Percentiles rank a stretch among this genome's conserved stretches.
phyloP scores from a whole-genome alignment of 148 eudicot species.

The Persicaria maculosa region DNA sequence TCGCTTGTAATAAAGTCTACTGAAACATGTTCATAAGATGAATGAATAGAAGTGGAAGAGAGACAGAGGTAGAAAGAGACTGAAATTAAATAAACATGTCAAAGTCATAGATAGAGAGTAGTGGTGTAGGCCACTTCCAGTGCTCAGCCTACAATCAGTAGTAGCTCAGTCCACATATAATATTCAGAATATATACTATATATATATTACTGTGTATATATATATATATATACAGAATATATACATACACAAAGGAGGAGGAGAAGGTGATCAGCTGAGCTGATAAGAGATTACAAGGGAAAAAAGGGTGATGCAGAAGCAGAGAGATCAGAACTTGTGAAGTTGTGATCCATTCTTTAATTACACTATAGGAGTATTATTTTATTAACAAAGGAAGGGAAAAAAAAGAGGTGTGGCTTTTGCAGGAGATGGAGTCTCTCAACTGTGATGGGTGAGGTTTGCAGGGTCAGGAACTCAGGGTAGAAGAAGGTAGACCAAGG shows the following conservation, averaged over 20 bases:
- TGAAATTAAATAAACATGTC: neutral
- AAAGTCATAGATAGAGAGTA: neutral
- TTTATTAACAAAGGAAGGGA: too few species aligned
- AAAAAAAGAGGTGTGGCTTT: too few species aligned
- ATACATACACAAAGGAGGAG: too few species aligned
- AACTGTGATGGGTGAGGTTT: neutral
- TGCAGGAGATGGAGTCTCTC: neutral
- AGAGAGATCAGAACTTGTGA: too few species aligned
- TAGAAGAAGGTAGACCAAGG: neutral
- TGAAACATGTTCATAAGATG: neutral
- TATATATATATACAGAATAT: too few species aligned
- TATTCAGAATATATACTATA: neutral
- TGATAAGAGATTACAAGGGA: too few species aligned
- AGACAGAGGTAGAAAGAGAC: neutral
- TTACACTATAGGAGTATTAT: too few species aligned
- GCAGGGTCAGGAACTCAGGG: neutral
- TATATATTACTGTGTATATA: too few species aligned
- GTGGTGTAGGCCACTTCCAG: neutral
- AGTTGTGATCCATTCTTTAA: too few species aligned
- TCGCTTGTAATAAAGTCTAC: too few species aligned
- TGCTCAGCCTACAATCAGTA: neutral
- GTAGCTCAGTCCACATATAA: neutral
- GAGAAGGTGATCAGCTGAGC: too few species aligned
- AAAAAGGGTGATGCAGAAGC: too few species aligned
- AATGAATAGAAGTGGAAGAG: neutral